A percentile compares a stretch with the other conserved stretches of the same genome.
Evolutionary conservation across 1,284 basidiomycete genomes (phyloP).

Genomic region (Schizopora paradoxa): DNA sequence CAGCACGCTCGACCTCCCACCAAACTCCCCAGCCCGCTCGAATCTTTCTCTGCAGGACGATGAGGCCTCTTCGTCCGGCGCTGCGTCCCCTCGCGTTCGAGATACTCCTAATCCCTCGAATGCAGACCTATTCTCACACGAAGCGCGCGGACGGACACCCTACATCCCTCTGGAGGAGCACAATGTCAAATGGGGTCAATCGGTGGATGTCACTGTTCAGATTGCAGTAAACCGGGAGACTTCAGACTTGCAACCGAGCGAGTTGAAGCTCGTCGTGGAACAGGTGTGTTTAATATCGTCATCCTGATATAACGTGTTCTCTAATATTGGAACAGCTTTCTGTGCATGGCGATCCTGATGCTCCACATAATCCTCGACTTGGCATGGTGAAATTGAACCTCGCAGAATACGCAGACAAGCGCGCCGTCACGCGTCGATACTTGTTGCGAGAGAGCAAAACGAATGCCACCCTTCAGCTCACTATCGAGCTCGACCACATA

Average conservation of each 20-base stretch:
- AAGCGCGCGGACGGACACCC: slow-evolving; percentile 49
- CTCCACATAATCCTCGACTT: slow-evolving; percentile 51
- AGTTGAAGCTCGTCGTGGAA: slow-evolving; percentile 61
- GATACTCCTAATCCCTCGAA: background rate
- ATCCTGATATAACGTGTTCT: background rate
- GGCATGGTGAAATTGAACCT: slow-evolving; percentile 68
- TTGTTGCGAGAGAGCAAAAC: slow-evolving; percentile 71
- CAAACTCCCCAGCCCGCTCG: slow-evolving; percentile 2
- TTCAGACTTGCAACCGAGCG: slow-evolving; percentile 46
- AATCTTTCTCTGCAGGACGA: slow-evolving; percentile 5
- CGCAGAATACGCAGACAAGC: slow-evolving; percentile 66
- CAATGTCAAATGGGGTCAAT: slow-evolving; percentile 51
- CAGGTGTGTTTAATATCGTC: slow-evolving; percentile 37
- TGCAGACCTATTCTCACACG: slow-evolving; percentile 16
- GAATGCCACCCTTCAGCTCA: slow-evolving; percentile 73
- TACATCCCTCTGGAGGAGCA: slow-evolving; percentile 57
- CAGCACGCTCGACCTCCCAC: slow-evolving; percentile 7
- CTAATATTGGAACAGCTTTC: slow-evolving; percentile 34
- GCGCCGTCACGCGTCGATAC: slow-evolving; percentile 62
- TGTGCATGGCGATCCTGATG: slow-evolving; percentile 45
- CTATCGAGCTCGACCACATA: slow-evolving; percentile 53
- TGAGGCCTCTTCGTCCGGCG: slow-evolving; percentile 6
- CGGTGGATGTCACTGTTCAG: slow-evolving; percentile 51
- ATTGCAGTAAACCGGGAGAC: slow-evolving; percentile 57
- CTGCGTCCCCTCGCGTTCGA: too few relatives aligned